Conservation (phyloP, 1,139 yeast genomes). For the Yarrowia galli region DNA sequence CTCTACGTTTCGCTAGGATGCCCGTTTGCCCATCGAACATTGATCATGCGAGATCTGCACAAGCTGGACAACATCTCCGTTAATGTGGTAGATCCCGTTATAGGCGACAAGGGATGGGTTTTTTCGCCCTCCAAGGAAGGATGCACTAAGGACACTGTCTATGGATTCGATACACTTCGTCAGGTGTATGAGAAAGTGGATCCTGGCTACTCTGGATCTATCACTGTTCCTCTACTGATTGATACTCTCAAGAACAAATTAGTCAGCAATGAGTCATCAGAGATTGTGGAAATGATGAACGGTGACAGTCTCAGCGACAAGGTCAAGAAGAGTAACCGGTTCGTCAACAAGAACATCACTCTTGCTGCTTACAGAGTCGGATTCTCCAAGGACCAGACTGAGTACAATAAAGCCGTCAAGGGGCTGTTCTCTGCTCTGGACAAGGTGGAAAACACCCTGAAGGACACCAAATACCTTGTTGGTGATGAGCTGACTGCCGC, state of each 20-base stretch:
- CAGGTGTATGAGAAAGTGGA: neutral
- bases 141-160: conserved; percentile 1
- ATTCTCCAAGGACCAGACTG: conserved; percentile 83
- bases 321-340: conserved; percentile 48
- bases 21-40: conserved; percentile 13
- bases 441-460: conserved; percentile 71
- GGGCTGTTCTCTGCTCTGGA: conserved; percentile 75
- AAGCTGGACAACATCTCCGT: neutral
- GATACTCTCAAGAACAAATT: neutral
- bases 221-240: conserved; percentile 16
- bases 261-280: neutral
- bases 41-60: neutral
- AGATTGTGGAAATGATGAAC: neutral
- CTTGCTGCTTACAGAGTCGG: conserved; percentile 96
- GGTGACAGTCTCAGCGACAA: neutral
- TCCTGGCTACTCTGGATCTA: neutral
- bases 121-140: neutral
- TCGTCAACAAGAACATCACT: conserved; percentile 85
- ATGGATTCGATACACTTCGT: neutral
- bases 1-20: conserved; percentile 16
- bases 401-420: conserved; percentile 74
- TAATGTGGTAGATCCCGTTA: neutral
- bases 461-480: conserved; percentile 60
- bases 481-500: conserved; percentile 85
- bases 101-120: conserved; percentile 8